phyloP scores from a whole-genome alignment of 83 land plant genomes.

The Thuja plicata region DNA sequence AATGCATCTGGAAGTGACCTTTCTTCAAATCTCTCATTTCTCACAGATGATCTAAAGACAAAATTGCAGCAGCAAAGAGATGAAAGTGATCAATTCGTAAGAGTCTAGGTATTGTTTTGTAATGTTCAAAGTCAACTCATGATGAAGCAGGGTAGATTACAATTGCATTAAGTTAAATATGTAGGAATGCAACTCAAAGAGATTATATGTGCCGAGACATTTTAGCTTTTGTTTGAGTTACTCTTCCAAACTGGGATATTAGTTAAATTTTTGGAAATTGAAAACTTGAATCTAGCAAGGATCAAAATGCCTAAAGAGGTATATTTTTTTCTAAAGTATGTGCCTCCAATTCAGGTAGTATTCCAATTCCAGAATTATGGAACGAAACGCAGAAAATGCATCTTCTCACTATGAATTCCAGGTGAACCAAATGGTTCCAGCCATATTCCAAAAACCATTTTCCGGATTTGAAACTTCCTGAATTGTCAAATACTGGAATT shows the following conservation, averaged over 20 bases:
- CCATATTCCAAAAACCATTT: no score
- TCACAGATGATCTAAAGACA: not conserved
- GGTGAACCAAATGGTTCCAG: no score
- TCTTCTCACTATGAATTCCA: no score
- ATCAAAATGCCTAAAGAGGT: not conserved
- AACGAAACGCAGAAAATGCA: no score
- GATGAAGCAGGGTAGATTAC: not conserved
- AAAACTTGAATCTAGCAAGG: not conserved
- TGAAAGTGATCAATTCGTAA: conserved; percentile 5
- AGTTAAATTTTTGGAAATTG: not conserved
- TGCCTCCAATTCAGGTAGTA: no score
- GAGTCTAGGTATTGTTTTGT: conserved; percentile 4
- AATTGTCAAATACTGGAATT: no score
- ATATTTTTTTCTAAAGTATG: not conserved
- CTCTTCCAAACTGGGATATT: not conserved
- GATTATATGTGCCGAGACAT: not conserved
- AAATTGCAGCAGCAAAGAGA: conserved; percentile 10
- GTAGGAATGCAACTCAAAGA: not conserved
- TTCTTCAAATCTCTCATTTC: not conserved
- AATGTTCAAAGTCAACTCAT: not conserved
- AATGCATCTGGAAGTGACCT: not conserved
- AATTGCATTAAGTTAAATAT: not conserved
- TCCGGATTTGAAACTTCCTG: no score
- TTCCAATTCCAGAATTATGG: no score
- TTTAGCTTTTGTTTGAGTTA: not conserved